Base-by-base conservation (phyloP, 768 basidiomycete genomes). In the Suillus lakei region DNA sequence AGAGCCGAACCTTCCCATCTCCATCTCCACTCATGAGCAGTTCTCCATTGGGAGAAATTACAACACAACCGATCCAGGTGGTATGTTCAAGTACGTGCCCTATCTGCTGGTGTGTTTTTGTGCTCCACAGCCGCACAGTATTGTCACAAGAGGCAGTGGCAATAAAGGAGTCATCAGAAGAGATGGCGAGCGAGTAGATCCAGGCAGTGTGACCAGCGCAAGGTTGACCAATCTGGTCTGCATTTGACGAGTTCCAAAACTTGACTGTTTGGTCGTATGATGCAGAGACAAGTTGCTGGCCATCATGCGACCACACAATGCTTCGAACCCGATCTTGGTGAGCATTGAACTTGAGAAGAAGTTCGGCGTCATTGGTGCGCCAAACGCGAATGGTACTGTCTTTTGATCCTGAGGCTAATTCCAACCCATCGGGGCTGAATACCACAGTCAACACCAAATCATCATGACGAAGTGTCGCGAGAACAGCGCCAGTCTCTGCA, bases 121-220 rank as follows among this genome's bases (percentile, higher is more conserved):
- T 26, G 23, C 43, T 36, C 76, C 76, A 77, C 1, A 79, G 60
- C 0, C 74, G 75, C 2, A 72, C 73, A 32, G 73, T 71, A 0
- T 70, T 71, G n/a, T 78, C 77, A 6, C 66, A 68, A 28, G 77
- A 78, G 1, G 70, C 76, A 1, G 77, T 79, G 0, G 69, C 75
- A 48, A 77, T 70, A 30, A 69, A 68, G 9, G 46, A 67, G 2
- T 70, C 75, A 23, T 68, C 60, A 5, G 69, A 73, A 1, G 78
- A 79, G 58, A 76, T 56, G 2, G 75, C 69, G 38, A 78, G 48
- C 5, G 76, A 69, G 46, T 60, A 64, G 16, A 77, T 67, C 16
- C 58, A 68, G 34, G 70, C 71, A 1, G 59, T 62, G 60, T 76
- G 75, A 10, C 70, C 68, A 3, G 15, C 10, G 9, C 32, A 58